Evolutionary conservation across 1,284 basidiomycete species (phyloP).

Genomic region (Porphyrellus sp.): DNA sequence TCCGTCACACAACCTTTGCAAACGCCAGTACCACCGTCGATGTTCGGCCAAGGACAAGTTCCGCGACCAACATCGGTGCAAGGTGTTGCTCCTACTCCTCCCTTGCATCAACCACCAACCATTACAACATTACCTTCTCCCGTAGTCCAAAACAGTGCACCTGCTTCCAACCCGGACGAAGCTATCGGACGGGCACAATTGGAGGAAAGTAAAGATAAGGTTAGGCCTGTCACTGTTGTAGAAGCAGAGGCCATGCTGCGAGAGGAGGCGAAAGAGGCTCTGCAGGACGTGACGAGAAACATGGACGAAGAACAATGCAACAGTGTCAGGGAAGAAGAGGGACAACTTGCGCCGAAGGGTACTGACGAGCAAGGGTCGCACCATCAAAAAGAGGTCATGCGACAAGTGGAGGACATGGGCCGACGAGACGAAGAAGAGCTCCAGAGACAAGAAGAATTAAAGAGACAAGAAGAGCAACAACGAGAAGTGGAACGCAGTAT

Average conservation of each 20-base stretch:
- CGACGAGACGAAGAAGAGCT: conserved; percentile 15
- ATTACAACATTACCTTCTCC: neutral
- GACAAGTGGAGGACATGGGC: conserved; percentile 16
- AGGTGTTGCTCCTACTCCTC: neutral
- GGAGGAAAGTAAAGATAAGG: conserved; percentile 2
- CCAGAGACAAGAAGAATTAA: neutral
- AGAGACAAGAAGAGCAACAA: conserved; percentile 12
- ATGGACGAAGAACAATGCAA: neutral
- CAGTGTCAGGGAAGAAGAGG: neutral
- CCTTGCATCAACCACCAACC: neutral
- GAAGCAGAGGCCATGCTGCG: neutral
- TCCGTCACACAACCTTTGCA: conserved; percentile 9
- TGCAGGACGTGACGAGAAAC: neutral
- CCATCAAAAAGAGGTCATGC: conserved; percentile 12
- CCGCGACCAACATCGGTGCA: conserved; percentile 1
- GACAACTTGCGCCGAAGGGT: neutral
- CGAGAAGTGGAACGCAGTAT: conserved; percentile 1
- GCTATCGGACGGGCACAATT: neutral
- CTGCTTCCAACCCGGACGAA: neutral
- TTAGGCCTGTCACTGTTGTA: neutral
- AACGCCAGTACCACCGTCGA: neutral
- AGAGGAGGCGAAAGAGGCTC: neutral
- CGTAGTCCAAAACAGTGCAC: neutral
- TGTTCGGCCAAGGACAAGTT: conserved; percentile 3
- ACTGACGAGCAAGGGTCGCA: conserved; percentile 3